Evolutionary conservation across 306 rosid species (phyloP), one percentile per base, ranked within the genome.

Genomic region (Fragaria vesca): DNA sequence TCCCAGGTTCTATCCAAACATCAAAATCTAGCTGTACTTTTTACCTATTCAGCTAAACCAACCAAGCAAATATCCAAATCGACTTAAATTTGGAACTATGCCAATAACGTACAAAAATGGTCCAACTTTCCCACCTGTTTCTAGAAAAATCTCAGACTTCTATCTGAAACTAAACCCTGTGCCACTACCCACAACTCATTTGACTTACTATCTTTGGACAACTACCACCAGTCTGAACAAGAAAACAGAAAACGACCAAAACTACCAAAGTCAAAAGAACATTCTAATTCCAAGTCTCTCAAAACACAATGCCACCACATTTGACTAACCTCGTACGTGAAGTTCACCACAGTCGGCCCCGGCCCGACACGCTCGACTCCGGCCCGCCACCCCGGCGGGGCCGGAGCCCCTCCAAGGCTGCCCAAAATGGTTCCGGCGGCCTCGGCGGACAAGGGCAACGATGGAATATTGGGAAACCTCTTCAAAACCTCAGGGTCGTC

Each of bases 401-500:
- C 82, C 55, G 65, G 38, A 62, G 68, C 50, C 2, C 89, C 88
- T 7, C 83, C 92, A 4, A 95, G 89, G 12, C 88, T 84, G 15
- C 54, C 79, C 83, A 92, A 77, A 60, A 95, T 78, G 57, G 55
- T n/a, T 71, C 85, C 87, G 4, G 93, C 97, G 6, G 86, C 74
- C 67, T 89, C 88, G 61, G 81, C 46, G 4, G 98, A 92, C 18
- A 95, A 68, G 48, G 97, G 98, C 93, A 92, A 61, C 1, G 98
- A 95, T 2, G 98, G 97, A 86, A 95, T 92, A 85, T 91, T 91
- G 1, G 98, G 98, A 15, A 92, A 93, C 83, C 87, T 88, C 48
- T 87, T 79, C 88, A 87, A 80, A 75, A 92, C 96, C 79, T 89
- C 90, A 40, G 69, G 81, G 83, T 94, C 87, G 7, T 85, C 90